Evolutionary conservation across 2,329 filamentous ascomycete genomes (phyloP).

Genomic region (Sporothrix protearum): DNA sequence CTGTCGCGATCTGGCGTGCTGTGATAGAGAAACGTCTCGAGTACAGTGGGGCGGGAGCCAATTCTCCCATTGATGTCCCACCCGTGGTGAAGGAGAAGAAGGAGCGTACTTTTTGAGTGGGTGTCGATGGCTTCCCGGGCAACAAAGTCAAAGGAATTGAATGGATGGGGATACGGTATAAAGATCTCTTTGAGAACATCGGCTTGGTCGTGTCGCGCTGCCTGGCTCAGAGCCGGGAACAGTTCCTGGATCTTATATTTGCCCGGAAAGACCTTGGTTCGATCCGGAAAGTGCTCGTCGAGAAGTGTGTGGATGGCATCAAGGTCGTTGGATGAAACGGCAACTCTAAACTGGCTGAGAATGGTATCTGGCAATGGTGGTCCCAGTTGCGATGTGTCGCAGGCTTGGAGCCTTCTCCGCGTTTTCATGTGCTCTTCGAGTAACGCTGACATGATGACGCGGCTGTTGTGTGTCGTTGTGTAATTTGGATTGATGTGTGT

Average conservation of each 20-base stretch:
- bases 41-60: neutral
- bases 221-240: neutral
- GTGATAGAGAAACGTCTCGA: neutral
- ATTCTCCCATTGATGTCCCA: neutral
- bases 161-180: neutral
- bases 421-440: neutral
- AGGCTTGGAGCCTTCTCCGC: neutral
- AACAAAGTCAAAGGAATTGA: neutral
- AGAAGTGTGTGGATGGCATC: neutral
- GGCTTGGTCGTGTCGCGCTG: neutral
- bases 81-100: neutral
- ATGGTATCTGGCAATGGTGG: neutral
- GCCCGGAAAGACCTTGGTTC: constrained; percentile 1
- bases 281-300: constrained; percentile 9
- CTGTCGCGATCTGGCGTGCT: neutral
- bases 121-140: neutral
- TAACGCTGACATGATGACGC: neutral
- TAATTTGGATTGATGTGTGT: neutral
- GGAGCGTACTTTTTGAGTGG: neutral
- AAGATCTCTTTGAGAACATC: constrained; percentile 5
- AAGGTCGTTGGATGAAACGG: neutral
- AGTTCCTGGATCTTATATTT: constrained; percentile 10
- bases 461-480: neutral
- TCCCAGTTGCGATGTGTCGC: neutral
- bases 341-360: neutral